Base-by-base conservation (phyloP, 1,284 basidiomycete genomes). In the Fomes fomentarius region DNA sequence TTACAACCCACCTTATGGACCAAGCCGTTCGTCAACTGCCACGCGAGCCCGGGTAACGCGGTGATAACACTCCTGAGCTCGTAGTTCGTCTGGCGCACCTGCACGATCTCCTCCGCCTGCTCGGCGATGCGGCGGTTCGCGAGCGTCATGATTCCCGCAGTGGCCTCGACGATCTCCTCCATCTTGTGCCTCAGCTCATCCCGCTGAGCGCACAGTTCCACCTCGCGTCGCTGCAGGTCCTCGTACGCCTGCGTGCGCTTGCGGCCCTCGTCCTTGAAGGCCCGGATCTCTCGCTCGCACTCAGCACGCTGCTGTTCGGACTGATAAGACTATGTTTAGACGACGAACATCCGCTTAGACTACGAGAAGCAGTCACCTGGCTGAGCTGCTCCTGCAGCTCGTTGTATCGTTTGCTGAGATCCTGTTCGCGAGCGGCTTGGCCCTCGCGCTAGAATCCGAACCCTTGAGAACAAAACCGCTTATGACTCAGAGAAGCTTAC, bases 81-180 rank as follows among this genome's bases (percentile, higher is more conserved):
- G 7, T 37, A 8, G 35, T 37, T 37, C 35, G 15, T 37, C 39
- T 41, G 21, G 39, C 39, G 39, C 39, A 22, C 9, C 39, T 24
- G 12, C 39, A 37, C 31, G 10, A 21, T 22, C 15, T 34, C 42
- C 28, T 35, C 35, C 6, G 41, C 37, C 22, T 35, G 50, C 42
- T 24, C 42, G 17, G 24, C n/a, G 33, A 51, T 39, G 30, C 45
- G 51, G 44, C 17, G 17, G 30, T 52, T 52, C 38, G 45, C 45
- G 22, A 47, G 8, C 28, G 51, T 52, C 14, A 42, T 21, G 38
- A 52, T 19, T 12, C 35, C 38, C 22, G 22, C 51, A 22, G 42
- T 25, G 15, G 12, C 26, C 9, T 52, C 10, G 17, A 40, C 38
- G 19, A 52, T 28, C 0, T 10, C 24, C 26, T 12, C 8, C 28